Percentiles rank a stretch among this genome's conserved stretches.
Conservation (phyloP, 768 basidiomycete species). For the Tremella fuciformis region DNA sequence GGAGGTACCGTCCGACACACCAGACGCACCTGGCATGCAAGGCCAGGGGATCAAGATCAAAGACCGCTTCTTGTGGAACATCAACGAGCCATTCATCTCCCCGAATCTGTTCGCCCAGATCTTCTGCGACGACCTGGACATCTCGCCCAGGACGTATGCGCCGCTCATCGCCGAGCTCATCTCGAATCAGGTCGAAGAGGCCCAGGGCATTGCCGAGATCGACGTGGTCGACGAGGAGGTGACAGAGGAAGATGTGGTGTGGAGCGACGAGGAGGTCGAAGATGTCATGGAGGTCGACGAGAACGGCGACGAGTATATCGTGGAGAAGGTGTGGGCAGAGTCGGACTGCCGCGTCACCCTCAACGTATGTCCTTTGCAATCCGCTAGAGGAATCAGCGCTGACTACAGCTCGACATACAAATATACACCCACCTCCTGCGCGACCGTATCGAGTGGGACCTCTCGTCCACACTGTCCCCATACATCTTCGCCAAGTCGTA, state of each 20-base stretch:
- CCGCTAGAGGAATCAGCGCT: background rate
- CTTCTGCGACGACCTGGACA: conserved; percentile 84
- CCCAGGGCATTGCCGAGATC: conserved; percentile 74
- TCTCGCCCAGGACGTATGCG: conserved; percentile 65
- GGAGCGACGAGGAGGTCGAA: conserved; percentile 39
- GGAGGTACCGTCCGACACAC: conserved; percentile 80
- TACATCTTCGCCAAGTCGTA: conserved; percentile 76
- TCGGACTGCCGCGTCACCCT: conserved; percentile 54
- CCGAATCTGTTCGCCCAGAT: conserved; percentile 80
- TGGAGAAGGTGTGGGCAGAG: conserved; percentile 41
- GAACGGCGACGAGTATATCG: conserved; percentile 20
- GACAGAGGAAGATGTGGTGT: conserved; percentile 41
- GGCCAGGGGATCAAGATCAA: conserved; percentile 78
- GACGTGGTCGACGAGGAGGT: conserved; percentile 56
- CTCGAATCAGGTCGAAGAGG: conserved; percentile 83
- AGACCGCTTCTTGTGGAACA: conserved; percentile 94
- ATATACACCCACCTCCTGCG: conserved; percentile 84
- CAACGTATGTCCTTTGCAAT: conserved; percentile 49
- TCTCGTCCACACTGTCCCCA: conserved; percentile 75
- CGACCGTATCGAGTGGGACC: conserved; percentile 98
- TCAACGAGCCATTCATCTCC: conserved; percentile 75
- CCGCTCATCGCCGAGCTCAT: conserved; percentile 83
- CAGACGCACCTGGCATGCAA: conserved; percentile 58
- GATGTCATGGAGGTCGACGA: conserved; percentile 15
- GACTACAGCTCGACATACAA: conserved; percentile 90